Evolutionary conservation across 768 basidiomycete species (phyloP).

Genomic region (Mrakia frigida): DNA sequence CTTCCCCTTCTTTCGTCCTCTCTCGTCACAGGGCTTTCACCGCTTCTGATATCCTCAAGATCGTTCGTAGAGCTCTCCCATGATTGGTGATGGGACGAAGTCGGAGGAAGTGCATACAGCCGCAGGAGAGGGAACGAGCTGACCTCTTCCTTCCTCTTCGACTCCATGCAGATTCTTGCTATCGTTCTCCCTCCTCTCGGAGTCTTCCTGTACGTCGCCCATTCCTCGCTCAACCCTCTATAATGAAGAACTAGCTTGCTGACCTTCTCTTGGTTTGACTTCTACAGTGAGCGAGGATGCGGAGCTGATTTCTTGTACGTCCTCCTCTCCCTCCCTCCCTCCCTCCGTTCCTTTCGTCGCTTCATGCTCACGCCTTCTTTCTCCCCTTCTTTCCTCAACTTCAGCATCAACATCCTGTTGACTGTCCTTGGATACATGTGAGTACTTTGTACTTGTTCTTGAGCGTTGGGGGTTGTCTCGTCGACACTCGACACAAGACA

Average conservation of each 20-base stretch:
- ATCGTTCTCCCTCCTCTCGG: slow-evolving; percentile 27
- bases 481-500: too few species aligned
- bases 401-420: slow-evolving; percentile 23
- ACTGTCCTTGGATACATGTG: slow-evolving; percentile 19
- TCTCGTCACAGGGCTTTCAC: slow-evolving; percentile 6
- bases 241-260: background rate
- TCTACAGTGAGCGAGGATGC: slow-evolving; percentile 24
- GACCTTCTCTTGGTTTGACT: background rate
- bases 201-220: slow-evolving; percentile 21
- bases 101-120: too few species aligned
- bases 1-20: background rate
- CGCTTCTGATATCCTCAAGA: slow-evolving; percentile 22
- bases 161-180: slow-evolving; percentile 10
- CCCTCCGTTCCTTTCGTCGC: background rate
- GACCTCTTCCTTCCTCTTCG: background rate
- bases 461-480: too few species aligned
- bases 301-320: slow-evolving; percentile 11
- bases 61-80: slow-evolving; percentile 6
- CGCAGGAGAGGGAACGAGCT: background rate
- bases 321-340: background rate
- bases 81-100: too few species aligned
- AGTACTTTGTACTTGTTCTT: background rate
- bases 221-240: too few species aligned
- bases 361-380: background rate
- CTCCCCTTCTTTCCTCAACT: background rate